Percentiles rank a stretch among this genome's conserved stretches.
Conservation (phyloP, 129 eudicot genomes). For the Scalesia atractyloides region DNA sequence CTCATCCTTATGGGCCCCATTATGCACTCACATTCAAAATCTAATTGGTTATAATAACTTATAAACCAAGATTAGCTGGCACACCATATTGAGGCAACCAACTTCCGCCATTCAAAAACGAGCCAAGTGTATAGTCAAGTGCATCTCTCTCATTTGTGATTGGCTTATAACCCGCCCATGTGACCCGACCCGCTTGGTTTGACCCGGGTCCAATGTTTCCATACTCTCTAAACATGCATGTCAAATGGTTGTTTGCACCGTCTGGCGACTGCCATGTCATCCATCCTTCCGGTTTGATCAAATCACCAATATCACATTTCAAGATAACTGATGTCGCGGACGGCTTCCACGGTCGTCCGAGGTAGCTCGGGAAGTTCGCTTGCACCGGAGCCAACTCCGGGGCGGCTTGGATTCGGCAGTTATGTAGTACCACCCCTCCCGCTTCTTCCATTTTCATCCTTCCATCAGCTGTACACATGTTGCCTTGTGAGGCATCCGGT, state of each 20-base stretch:
- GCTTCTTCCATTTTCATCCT: slow-evolving; percentile 29
- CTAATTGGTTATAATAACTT: slow-evolving; percentile 8
- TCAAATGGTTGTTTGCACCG: slow-evolving; percentile 39
- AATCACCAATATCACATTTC: slow-evolving; percentile 46
- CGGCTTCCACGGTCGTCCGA: slow-evolving; percentile 68
- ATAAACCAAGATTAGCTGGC: slow-evolving; percentile 36
- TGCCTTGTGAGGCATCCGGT: slow-evolving; percentile 39
- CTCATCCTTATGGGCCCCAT: not conserved
- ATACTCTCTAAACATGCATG: slow-evolving; percentile 44
- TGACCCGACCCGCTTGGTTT: slow-evolving; percentile 28
- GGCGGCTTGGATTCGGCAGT: slow-evolving; percentile 47
- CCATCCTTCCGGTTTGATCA: slow-evolving; percentile 63
- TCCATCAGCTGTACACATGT: slow-evolving; percentile 68
- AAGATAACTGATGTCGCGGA: slow-evolving; percentile 40
- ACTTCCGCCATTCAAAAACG: slow-evolving; percentile 26
- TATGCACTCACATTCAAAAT: slow-evolving; percentile 11
- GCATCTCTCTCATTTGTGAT: slow-evolving; percentile 29
- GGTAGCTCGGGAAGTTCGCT: slow-evolving; percentile 34
- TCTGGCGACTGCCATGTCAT: slow-evolving; percentile 35
- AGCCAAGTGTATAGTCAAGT: slow-evolving; percentile 26
- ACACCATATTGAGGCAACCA: slow-evolving; percentile 44
- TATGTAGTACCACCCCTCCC: slow-evolving; percentile 56
- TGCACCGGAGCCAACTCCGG: slow-evolving; percentile 27
- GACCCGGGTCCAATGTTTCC: slow-evolving; percentile 58
- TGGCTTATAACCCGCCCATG: slow-evolving; percentile 27